Evolutionary conservation across 139 green algal genomes (phyloP).

Genomic region (Zygnema circumcarinatum): DNA sequence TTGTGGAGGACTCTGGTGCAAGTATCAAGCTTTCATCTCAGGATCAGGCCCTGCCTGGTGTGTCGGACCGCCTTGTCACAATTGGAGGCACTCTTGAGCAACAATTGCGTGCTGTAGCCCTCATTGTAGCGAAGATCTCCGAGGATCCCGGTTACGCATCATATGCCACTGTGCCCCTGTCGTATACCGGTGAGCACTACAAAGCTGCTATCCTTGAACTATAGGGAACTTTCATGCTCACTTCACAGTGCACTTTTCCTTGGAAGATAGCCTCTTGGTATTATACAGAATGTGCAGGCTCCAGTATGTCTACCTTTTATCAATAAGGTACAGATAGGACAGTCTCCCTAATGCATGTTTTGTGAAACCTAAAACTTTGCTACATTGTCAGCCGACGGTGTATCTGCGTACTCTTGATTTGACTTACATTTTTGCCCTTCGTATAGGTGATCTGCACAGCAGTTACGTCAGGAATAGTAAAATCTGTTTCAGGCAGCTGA

Average conservation of each 20-base stretch:
- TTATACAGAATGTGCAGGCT: too few relatives aligned
- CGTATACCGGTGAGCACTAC: conserved; percentile 53
- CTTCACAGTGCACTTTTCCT: neutral
- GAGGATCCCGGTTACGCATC: conserved; percentile 76
- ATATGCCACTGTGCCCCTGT: conserved; percentile 44
- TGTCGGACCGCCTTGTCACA: conserved; percentile 75
- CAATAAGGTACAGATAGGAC: too few relatives aligned
- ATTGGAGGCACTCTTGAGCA: conserved; percentile 75
- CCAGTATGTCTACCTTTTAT: too few relatives aligned
- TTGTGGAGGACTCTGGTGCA: conserved; percentile 77
- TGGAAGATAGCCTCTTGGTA: too few relatives aligned
- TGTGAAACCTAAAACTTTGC: too few relatives aligned
- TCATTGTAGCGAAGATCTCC: conserved; percentile 77
- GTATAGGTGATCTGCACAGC: too few relatives aligned
- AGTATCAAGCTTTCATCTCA: conserved; percentile 77
- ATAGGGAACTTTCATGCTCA: neutral
- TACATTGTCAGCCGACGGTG: too few relatives aligned
- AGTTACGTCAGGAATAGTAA: too few relatives aligned
- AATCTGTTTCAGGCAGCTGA: too few relatives aligned
- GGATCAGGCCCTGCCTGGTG: conserved; percentile 48
- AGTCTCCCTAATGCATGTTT: too few relatives aligned
- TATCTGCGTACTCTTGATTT: too few relatives aligned
- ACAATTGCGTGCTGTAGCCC: conserved; percentile 77
- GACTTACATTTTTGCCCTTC: too few relatives aligned
- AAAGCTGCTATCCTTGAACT: neutral